Base-by-base conservation (phyloP, 768 basidiomycete genomes). In the Tricholoma sp. region DNA sequence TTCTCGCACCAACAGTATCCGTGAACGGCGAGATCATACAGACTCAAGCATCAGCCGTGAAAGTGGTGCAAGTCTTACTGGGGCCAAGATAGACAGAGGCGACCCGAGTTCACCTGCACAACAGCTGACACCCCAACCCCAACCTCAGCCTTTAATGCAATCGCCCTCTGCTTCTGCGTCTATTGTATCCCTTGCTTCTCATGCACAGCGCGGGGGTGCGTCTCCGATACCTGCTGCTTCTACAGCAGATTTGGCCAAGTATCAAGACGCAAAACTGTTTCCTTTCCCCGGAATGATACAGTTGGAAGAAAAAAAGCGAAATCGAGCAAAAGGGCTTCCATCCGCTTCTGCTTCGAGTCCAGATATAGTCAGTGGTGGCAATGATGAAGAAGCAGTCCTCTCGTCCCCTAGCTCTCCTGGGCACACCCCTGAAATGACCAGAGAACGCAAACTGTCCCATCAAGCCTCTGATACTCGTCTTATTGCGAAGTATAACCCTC, bases 251-350 rank as follows among this genome's bases (percentile, higher is more conserved):
- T 70, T 86, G 67, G 76, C 78, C 29, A 90, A 80, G 71, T 95
- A 89, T 70, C 83, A 84, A 59, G 82, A 84, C 61, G 74, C 82
- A 29, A 98, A 98, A 68, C 76, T 97, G 34, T 89, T 88, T 70
- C 92, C 94, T 1, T 94, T 96, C 79, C 92, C 91, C 24, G 92
- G 91, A 36, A 86, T 94, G 69, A 80, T 85, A 64, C 81, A 82
- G 62, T 75, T 94, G 36, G 89, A 89, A 67, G 86, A 89, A 65
- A 82, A 89, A 63, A 24, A 24, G 24, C 79, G 85, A 52, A 83
- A 76, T 61, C 81, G 83, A 33, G 76, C 78, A 53, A 80, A 79
- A 53, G 80, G 79, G 6, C 69, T 83, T 47, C 71, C 77, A 67
- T 51, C 72, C 68, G 68, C 74, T n/a, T 75, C 78, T 6, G 66